A percentile compares a stretch with the other conserved stretches of the same genome.
Evolutionary conservation across 495 filamentous ascomycete species (phyloP).

Genomic region (Penicillium macrosclerotiorum): DNA sequence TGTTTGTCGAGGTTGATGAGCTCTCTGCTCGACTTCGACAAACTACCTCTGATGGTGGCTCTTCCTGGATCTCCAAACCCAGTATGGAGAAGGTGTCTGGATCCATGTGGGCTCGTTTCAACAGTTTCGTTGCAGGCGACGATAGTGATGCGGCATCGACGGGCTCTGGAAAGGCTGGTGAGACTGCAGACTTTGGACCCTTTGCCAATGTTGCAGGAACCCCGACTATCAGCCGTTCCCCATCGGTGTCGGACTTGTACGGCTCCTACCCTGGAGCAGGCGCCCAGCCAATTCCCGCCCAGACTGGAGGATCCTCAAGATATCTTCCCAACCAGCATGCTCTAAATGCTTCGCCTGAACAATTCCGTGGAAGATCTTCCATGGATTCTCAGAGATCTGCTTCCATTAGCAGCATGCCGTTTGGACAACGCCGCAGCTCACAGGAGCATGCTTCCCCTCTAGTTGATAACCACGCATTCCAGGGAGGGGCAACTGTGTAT

Average conservation of each 20-base stretch:
- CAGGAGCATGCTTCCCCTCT: conserved; percentile 36
- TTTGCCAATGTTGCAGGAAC: conserved; percentile 80
- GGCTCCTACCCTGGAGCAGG: conserved; percentile 49
- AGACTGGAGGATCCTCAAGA: conserved; percentile 51
- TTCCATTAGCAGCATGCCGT: conserved; percentile 26
- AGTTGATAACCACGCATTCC: conserved; percentile 34
- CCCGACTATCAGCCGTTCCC: conserved; percentile 77
- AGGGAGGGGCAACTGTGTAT: conserved; percentile 26
- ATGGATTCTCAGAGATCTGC: conserved; percentile 47
- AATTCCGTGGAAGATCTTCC: conserved; percentile 42
- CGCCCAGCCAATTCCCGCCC: conserved; percentile 34
- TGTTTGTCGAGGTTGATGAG: conserved; percentile 78
- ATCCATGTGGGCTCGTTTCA: conserved; percentile 85
- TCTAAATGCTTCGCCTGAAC: conserved; percentile 49
- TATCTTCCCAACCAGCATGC: conserved; percentile 62
- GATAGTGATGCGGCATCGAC: conserved; percentile 65
- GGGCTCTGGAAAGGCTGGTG: conserved; percentile 55
- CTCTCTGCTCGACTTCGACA: conserved; percentile 77
- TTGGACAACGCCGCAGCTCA: conserved; percentile 39
- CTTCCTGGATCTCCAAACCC: conserved; percentile 85
- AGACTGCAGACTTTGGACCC: conserved; percentile 61
- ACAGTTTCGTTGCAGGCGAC: conserved; percentile 90
- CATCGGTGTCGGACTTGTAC: conserved; percentile 76
- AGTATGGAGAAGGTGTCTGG: conserved; percentile 93
- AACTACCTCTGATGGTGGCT: conserved; percentile 68